Evolutionary conservation across 2,329 filamentous ascomycete genomes (phyloP), one percentile per base, ranked within the genome.

Genomic region (Teratosphaeria viscida): DNA sequence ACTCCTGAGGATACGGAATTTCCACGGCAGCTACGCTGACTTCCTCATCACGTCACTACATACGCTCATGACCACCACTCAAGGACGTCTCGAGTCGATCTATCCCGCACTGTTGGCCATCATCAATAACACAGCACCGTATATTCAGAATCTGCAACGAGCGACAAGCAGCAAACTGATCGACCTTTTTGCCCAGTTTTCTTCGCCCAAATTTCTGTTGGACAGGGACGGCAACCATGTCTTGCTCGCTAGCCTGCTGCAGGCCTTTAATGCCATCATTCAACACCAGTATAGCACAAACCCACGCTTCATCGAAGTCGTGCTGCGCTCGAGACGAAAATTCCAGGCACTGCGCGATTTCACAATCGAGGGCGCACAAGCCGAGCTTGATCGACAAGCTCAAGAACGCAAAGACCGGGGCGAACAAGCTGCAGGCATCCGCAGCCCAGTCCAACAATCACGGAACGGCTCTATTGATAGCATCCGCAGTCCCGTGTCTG

Each of bases 1-100:
- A 16, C 87, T 85, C 55, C 92, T 99, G 67, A 83, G 89, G 61
- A 86, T 99, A 63, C 81, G 84, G 12, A 88, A 88, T 12, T 99
- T 99, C 74, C 85, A 83, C 64, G 94, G 94, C 37, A 89, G 88
- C 16, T 97, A 97, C 74, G 90, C 89, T 26, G 94, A 99, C 74
- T 97, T 94, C 70, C 79, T 99, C 57, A 88, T 99, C 61, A 92
- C 92, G 70, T 95, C 92, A 6, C 92, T 97, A 62, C 95, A 96
- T 71, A 90, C 83, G 34, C 82, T 99, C 63, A 95, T 97, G 69
- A 94, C 91, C 0, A 88, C 86, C 5, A 95, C 91, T 70, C 92
- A 96, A 75, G 90, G 91, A 57, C 92, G 89, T 65, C 81, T 97
- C 7, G 88, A 92, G 54, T 90, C 91, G 12, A 89, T 97, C 35